Conservation (phyloP, 768 basidiomycete species). For the Tylopilus plumbeoviolaceoides region DNA sequence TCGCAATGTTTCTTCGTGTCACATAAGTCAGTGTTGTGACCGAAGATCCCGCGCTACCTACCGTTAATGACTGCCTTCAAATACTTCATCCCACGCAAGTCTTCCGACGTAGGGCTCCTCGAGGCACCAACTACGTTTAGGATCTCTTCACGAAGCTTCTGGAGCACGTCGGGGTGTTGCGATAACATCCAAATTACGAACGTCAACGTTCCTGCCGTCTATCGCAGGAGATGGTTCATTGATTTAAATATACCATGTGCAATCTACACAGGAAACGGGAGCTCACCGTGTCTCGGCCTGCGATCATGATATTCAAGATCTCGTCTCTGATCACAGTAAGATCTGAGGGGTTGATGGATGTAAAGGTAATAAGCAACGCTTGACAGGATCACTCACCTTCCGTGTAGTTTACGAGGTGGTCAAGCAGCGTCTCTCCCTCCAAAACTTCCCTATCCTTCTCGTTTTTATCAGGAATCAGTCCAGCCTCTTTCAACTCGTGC, state of each 20-base stretch:
- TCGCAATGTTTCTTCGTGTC: constrained; percentile 27
- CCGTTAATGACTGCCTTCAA: constrained; percentile 37
- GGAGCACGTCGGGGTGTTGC: constrained; percentile 27
- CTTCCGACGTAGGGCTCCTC: constrained; percentile 27
- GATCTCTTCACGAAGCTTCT: constrained; percentile 32
- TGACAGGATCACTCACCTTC: constrained; percentile 17
- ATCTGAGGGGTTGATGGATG: constrained; percentile 17
- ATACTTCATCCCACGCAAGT: constrained; percentile 38
- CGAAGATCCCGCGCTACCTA: constrained; percentile 3
- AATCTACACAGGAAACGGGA: background rate
- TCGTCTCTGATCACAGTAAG: constrained; percentile 32
- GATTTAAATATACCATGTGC: background rate
- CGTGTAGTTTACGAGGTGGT: constrained; percentile 27
- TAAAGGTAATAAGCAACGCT: background rate
- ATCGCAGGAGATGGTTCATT: background rate
- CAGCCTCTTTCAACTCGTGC: constrained; percentile 20
- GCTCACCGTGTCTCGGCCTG: constrained; percentile 33
- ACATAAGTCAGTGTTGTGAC: background rate
- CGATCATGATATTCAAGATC: constrained; percentile 36
- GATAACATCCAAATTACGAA: constrained; percentile 28
- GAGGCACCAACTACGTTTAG: constrained; percentile 24
- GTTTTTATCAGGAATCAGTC: constrained; percentile 12
- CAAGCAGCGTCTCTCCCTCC: constrained; percentile 29
- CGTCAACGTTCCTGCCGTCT: constrained; percentile 32
- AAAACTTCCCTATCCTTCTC: constrained; percentile 3